Conservation (phyloP, 129 eudicot genomes). For the Deinandra increscens region DNA sequence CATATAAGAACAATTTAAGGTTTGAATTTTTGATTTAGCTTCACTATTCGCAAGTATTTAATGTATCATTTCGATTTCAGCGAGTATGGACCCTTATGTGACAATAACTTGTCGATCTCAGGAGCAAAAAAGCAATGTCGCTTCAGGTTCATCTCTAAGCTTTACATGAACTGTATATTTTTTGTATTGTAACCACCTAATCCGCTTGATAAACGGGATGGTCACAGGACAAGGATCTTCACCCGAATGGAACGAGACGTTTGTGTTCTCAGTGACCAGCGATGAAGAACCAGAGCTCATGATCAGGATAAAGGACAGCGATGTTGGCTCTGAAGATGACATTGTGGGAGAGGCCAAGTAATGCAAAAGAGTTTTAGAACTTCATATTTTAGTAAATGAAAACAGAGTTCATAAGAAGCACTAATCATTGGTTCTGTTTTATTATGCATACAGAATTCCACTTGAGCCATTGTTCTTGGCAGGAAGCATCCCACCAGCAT, state of each 20-base stretch:
- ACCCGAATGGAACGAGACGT: constrained; percentile 85
- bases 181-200: background rate
- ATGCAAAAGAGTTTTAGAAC: background rate
- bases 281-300: constrained; percentile 49
- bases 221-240: constrained; percentile 67
- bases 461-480: constrained; percentile 56
- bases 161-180: background rate
- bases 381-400: constrained; percentile 3
- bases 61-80: constrained; percentile 31
- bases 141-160: constrained; percentile 49
- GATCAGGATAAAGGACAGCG: constrained; percentile 68
- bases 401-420: background rate
- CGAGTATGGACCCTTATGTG: constrained; percentile 74
- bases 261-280: constrained; percentile 44
- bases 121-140: constrained; percentile 67
- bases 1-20: too few relatives aligned
- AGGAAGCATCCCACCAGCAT: constrained; percentile 56
- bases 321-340: constrained; percentile 53
- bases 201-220: background rate
- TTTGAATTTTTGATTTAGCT: too few relatives aligned
- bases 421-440: background rate
- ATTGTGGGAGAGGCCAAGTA: constrained; percentile 71
- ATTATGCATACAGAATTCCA: constrained; percentile 53
- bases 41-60: too few relatives aligned
- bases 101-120: constrained; percentile 52